Evolutionary conservation across 768 basidiomycete species (phyloP), one percentile per base, ranked within the genome.

Genomic region (Lactifluus pinguis): DNA sequence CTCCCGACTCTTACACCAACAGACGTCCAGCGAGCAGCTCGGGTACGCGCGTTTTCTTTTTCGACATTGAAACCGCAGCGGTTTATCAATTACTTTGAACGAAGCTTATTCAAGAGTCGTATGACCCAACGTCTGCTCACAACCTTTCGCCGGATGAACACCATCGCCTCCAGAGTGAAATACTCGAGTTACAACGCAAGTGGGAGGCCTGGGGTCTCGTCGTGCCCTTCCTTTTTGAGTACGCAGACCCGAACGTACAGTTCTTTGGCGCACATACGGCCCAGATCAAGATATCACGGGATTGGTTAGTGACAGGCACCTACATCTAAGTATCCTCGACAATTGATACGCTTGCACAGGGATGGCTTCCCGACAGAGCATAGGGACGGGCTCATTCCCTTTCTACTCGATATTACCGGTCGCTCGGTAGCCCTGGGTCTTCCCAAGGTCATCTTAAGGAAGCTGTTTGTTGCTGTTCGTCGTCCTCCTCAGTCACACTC

Each of bases 261-360:
- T 98, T 95, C 79, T 95, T 92, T 68, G 92, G 93, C 2, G 93
- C 94, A 5, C 94, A 97, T 67, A 97, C 92, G 0, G 83, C 87
- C 2, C 92, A 95, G 69, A 89, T 95, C 63, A 98, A 98, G 80
- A 92, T 95, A 64, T 84, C 88, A 14, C 77, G 94, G 64, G 94
- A 95, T 71, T 95, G 93, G 93, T 94, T 70, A n/a, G 63, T 14
- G 38, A 13, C 19, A 32, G 10, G 39, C n/a, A 29, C n/a, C 50
- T 19, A 25, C 25, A 25, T 15, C 50, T 19, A 30, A 32, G 17
- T 4, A 10, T 17, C 15, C 21, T 6, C 34, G 6, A 51, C 41
- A 13, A 36, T 17, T 61, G 42, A 54, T 62, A 58, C 1, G 14
- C 13, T 21, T 29, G 14, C 15, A 19, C 55, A 92, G 92, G 92